Evolutionary conservation across 2,329 filamentous ascomycete species (phyloP).

Genomic region (Arthrobotrys megalospora): DNA sequence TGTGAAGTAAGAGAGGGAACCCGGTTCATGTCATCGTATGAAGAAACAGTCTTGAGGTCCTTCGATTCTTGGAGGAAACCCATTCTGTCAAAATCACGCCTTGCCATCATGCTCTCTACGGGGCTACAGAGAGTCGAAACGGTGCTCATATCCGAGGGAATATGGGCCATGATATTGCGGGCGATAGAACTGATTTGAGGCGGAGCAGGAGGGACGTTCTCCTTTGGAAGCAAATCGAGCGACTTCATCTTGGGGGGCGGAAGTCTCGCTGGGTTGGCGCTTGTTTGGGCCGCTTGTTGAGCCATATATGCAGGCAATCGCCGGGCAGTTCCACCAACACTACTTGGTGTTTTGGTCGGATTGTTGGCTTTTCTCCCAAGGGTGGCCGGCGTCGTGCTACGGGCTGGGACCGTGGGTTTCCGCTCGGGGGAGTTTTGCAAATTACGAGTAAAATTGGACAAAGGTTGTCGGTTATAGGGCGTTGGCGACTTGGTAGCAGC

Average conservation of each 20-base stretch:
- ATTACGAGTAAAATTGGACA: slow-evolving; percentile 46
- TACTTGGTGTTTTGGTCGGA: slow-evolving; percentile 55
- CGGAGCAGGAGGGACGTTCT: slow-evolving; percentile 45
- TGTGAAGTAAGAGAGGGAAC: slow-evolving; percentile 58
- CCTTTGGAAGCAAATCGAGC: slow-evolving; percentile 35
- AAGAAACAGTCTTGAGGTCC: slow-evolving; percentile 15
- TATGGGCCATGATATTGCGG: slow-evolving; percentile 52
- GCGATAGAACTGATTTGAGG: slow-evolving; percentile 36
- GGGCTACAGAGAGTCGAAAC: slow-evolving; percentile 44
- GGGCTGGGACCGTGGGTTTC: slow-evolving; percentile 32
- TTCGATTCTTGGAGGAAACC: slow-evolving; percentile 25
- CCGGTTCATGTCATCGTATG: slow-evolving; percentile 54
- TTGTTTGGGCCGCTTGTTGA: slow-evolving; percentile 46
- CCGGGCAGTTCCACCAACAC: slow-evolving; percentile 52
- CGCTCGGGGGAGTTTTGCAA: slow-evolving; percentile 53
- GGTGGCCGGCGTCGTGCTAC: slow-evolving; percentile 56
- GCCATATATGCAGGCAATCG: slow-evolving; percentile 60
- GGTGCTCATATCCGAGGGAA: slow-evolving; percentile 40
- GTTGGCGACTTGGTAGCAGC: slow-evolving; percentile 58
- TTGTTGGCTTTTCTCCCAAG: slow-evolving; percentile 41
- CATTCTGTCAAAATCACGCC: slow-evolving; percentile 40
- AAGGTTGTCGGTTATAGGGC: slow-evolving; percentile 50
- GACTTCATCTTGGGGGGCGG: slow-evolving; percentile 57
- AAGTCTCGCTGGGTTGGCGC: slow-evolving; percentile 28
- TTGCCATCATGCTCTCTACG: slow-evolving; percentile 43